Percentiles rank a stretch among this genome's conserved stretches.
Conservation (phyloP, 1,284 basidiomycete species). For the Pseudozyma flocculosa region DNA sequence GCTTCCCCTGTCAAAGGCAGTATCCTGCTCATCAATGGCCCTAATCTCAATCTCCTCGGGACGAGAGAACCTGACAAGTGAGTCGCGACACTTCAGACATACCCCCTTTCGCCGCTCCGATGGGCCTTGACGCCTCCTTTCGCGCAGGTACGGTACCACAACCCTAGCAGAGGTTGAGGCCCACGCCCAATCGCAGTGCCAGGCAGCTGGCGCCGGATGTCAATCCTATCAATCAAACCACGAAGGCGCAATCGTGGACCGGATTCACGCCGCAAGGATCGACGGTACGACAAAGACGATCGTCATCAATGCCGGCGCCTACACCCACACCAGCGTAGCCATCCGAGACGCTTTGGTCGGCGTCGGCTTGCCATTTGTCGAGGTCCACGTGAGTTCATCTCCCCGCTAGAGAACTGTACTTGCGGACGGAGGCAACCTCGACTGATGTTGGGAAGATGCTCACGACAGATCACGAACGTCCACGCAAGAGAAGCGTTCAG, state of each 20-base stretch:
- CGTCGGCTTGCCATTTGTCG: slow-evolving; percentile 56
- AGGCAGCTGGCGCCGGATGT: slow-evolving; percentile 5
- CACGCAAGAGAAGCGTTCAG: slow-evolving; percentile 58
- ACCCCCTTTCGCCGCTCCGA: neutral
- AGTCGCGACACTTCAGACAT: slow-evolving; percentile 1
- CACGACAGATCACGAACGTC: slow-evolving; percentile 55
- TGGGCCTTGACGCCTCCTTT: neutral
- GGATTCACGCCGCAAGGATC: slow-evolving; percentile 47
- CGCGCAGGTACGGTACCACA: slow-evolving; percentile 48
- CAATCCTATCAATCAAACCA: slow-evolving; percentile 56
- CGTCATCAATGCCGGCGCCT: slow-evolving; percentile 57
- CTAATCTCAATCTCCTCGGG: slow-evolving; percentile 59
- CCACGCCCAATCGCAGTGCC: slow-evolving; percentile 6
- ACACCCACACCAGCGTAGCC: slow-evolving; percentile 57
- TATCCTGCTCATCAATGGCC: slow-evolving; percentile 49
- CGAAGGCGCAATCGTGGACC: slow-evolving; percentile 58
- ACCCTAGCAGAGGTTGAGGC: slow-evolving; percentile 50
- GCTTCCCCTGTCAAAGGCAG: no score
- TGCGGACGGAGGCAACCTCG: no score
- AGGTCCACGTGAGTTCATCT: slow-evolving; percentile 52
- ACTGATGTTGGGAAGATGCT: no score
- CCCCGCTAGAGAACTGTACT: no score
- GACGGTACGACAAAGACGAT: slow-evolving; percentile 32
- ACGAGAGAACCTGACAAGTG: slow-evolving; percentile 57
- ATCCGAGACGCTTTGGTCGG: slow-evolving; percentile 56